phyloP scores from a whole-genome alignment of 164 flowering plant genomes.

The Stephania cephalantha region DNA sequence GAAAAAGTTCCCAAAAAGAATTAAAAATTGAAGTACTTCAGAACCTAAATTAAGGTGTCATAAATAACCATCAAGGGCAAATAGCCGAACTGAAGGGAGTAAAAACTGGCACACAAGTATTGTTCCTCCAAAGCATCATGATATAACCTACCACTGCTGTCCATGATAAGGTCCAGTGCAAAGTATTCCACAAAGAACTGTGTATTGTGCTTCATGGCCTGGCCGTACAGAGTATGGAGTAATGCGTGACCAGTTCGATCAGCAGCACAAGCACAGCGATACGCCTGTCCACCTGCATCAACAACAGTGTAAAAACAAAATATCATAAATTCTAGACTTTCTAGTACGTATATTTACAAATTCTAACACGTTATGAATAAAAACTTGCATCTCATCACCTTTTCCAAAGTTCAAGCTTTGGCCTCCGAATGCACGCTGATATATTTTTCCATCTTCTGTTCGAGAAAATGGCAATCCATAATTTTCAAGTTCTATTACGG shows the following conservation, averaged over 20 bases:
- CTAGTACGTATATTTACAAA: not conserved
- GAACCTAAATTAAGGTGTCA: not conserved
- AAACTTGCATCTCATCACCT: constrained; percentile 40
- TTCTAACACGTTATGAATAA: not conserved
- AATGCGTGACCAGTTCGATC: constrained; percentile 98
- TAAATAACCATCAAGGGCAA: not conserved
- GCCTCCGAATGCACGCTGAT: constrained; percentile 99
- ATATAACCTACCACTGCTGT: constrained; percentile 58
- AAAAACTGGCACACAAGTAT: not conserved
- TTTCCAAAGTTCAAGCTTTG: constrained; percentile 94
- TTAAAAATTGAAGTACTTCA: not conserved
- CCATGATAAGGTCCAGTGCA: constrained; percentile 91
- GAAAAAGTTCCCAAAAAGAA: not conserved
- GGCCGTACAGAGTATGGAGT: constrained; percentile 91
- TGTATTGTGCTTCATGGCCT: constrained; percentile 97
- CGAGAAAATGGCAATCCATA: constrained; percentile 98
- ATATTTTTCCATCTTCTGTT: constrained; percentile 95
- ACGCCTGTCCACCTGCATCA: constrained; percentile 92
- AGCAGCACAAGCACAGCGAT: constrained; percentile 99
- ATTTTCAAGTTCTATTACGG: constrained; percentile 95
- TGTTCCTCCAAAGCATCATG: not conserved
- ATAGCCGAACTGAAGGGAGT: not conserved
- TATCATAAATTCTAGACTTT: constrained; percentile 8
- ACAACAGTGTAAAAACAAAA: constrained; percentile 12
- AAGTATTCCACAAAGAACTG: constrained; percentile 97